Percentiles rank a stretch among this genome's conserved stretches.
phyloP scores from a whole-genome alignment of 1,284 basidiomycete species.

The Fereydounia khargensis region DNA sequence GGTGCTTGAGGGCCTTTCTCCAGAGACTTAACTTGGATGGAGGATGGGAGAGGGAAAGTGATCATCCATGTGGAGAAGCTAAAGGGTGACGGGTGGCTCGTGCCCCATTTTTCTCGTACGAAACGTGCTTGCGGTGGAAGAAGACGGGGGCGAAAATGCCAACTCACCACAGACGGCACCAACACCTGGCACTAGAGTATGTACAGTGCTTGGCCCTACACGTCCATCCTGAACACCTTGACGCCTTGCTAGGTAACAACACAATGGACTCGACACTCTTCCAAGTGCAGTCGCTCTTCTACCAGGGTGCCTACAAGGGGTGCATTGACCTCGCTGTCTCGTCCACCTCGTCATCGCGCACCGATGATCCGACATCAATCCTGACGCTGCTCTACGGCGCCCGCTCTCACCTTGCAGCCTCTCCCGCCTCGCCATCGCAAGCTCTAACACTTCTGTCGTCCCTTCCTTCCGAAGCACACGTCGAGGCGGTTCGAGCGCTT shows the following conservation, averaged over 20 bases:
- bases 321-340: slow-evolving; percentile 41
- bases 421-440: slow-evolving; percentile 23
- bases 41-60: no score
- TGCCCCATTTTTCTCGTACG: no score
- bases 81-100: no score
- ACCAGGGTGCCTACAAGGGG: slow-evolving; percentile 52
- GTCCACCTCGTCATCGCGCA: slow-evolving; percentile 15
- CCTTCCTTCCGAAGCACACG: slow-evolving; percentile 15
- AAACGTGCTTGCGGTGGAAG: no score
- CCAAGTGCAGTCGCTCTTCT: slow-evolving; percentile 51
- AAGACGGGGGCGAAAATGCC: no score
- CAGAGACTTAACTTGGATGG: no score
- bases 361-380: slow-evolving; percentile 22
- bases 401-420: slow-evolving; percentile 43
- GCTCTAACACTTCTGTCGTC: slow-evolving; percentile 39
- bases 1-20: no score
- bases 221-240: no score
- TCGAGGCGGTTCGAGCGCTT: slow-evolving; percentile 36
- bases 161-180: no score
- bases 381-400: slow-evolving; percentile 47
- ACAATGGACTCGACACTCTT: slow-evolving; percentile 38
- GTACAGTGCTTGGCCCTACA: neutral
- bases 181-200: no score
- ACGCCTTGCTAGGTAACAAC: no score
- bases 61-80: no score